Evolutionary conservation across 129 eudicot genomes (phyloP).

Genomic region (Dittrichia graveolens): DNA sequence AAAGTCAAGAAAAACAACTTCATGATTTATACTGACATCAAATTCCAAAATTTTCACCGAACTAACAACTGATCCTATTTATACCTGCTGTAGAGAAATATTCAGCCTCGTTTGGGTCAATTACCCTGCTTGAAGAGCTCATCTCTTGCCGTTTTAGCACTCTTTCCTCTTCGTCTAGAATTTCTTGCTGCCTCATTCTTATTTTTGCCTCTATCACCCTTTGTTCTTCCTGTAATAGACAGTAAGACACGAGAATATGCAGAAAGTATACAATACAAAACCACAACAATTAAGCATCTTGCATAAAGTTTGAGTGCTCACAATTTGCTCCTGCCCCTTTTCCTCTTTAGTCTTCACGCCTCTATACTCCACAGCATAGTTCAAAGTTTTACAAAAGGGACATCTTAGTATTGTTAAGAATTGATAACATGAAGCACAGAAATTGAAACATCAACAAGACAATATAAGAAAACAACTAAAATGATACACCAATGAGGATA

Average conservation of each 20-base stretch:
- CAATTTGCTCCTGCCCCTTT: slow-evolving; percentile 90
- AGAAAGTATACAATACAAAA: not conserved
- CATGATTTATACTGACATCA: no score
- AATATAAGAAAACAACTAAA: not conserved
- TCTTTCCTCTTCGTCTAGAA: slow-evolving; percentile 74
- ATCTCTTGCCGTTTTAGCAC: slow-evolving; percentile 53
- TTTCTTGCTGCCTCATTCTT: slow-evolving; percentile 91
- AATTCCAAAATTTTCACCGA: no score
- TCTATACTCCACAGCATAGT: slow-evolving; percentile 95
- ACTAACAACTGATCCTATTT: not conserved
- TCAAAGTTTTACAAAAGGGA: slow-evolving; percentile 92
- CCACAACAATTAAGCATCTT: not conserved
- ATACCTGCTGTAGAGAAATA: slow-evolving; percentile 63
- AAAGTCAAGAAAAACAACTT: no score
- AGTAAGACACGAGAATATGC: not conserved
- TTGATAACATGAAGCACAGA: not conserved
- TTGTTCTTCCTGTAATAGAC: slow-evolving; percentile 81
- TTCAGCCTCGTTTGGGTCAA: slow-evolving; percentile 44
- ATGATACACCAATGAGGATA: slow-evolving; percentile 53
- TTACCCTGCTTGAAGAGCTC: slow-evolving; percentile 46
- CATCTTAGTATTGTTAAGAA: slow-evolving; percentile 70
- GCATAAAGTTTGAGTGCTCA: slow-evolving; percentile 32
- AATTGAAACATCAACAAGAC: not conserved
- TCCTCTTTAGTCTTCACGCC: slow-evolving; percentile 98
- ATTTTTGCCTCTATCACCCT: slow-evolving; percentile 98